These are phyloP conservation scores for Plantago major DNA, from an alignment of 257 asterid genomes.

Conservation along the genomic window DNA sequence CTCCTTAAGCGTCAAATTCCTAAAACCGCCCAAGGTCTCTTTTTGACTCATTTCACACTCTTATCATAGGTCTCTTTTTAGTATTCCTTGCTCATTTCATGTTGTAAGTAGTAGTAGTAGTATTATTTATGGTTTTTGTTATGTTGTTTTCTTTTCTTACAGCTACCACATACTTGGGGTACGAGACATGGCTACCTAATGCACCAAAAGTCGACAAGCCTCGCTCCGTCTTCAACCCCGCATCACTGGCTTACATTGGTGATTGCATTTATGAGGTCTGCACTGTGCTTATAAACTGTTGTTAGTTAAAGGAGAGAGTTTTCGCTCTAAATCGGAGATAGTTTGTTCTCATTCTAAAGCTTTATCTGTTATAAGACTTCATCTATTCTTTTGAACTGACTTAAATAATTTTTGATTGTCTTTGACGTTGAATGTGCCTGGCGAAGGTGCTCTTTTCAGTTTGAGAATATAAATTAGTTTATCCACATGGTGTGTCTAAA, in stretches of 20 bases:
- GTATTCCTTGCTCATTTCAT: background rate
- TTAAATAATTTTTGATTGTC: too few relatives aligned
- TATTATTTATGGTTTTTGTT: constrained; percentile 12
- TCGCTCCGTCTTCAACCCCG: constrained; percentile 78
- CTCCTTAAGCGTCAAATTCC: constrained; percentile 63
- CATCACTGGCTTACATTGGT: constrained; percentile 82
- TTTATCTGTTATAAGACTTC: too few relatives aligned
- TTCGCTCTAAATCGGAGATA: too few relatives aligned
- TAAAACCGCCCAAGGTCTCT: constrained; percentile 22
- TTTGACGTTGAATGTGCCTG: too few relatives aligned
- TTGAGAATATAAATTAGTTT: too few relatives aligned
- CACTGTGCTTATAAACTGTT: background rate
- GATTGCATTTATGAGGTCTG: constrained; percentile 87
- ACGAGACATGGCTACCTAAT: constrained; percentile 77
- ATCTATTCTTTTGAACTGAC: too few relatives aligned
- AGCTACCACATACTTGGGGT: constrained; percentile 61
- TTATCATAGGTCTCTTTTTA: background rate
- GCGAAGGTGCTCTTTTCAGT: too few relatives aligned
- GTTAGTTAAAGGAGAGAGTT: too few relatives aligned
- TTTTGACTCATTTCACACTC: too few relatives aligned
- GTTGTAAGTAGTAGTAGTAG: too few relatives aligned
- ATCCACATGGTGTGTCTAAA: too few relatives aligned
- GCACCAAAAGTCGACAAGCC: constrained; percentile 88
- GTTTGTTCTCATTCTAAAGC: too few relatives aligned
- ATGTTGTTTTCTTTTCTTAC: constrained; percentile 13